Base-by-base conservation (phyloP, 1,139 yeast genomes). In the Schwanniomyces etchellsii region DNA sequence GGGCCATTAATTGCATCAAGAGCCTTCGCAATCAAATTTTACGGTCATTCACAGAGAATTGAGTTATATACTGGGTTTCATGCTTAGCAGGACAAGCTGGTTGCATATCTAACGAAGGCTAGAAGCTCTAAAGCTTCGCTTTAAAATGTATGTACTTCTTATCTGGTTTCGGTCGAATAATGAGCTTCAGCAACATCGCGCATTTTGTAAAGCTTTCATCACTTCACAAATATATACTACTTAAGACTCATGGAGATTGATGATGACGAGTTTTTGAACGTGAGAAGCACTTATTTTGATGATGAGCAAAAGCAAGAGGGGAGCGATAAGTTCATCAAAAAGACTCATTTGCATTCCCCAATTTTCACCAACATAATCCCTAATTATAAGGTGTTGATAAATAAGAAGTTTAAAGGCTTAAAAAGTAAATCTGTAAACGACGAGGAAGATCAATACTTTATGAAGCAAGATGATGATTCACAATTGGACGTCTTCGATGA, bases 321-420 rank as follows among this genome's bases (percentile, higher is more conserved):
- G 7, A 17, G 34, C 10, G 36, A 35, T n/a, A 32, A 33, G 9
- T 48, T 46, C 32, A 38, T 52, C 26, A 64, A 63, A 35, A 56
- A 60, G 38, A 64, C 72, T 4, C 42, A 64, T 16, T 39, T 64
- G 28, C 53, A 49, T 27, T 64, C 71, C 5, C 70, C 73, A 9
- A 44, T 61, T 3, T 44, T 66, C 30, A 43, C 48, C 27, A 49
- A 52, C 28, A 56, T 65, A 18, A 45, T 55, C 22, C 61, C 65
- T 14, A 38, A 43, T 5, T 64, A 66, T 40, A 42, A 45, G 24
- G 70, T 66, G 2, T 47, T 49, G 15, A 36, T 45, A 13, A 47
- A 48, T 29, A 67, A 67, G 39, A 57, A 59, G 10, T 53, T 62
- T 21, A 39, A 48, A 12, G 69, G 66, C 5, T 50, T 64, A 17